A percentile compares a stretch with the other conserved stretches of the same genome.
phyloP scores from a whole-genome alignment of 1,284 basidiomycete species.

The Mycena sp. region DNA sequence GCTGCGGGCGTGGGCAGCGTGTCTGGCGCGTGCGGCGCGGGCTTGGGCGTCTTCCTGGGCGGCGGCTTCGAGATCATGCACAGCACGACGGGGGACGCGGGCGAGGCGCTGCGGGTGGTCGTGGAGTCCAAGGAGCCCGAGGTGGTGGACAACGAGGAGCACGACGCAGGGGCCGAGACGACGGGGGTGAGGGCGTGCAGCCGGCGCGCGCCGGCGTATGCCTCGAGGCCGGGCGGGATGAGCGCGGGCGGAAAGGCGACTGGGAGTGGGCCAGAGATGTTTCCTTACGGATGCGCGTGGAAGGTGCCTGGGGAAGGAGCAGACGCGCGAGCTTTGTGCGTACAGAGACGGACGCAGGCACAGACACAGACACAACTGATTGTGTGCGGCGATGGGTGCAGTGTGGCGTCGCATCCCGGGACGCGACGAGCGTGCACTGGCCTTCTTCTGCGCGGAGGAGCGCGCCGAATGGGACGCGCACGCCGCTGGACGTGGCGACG shows the following conservation, averaged over 20 bases:
- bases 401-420: too few species aligned
- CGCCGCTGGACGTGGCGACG: slow-evolving; percentile 17
- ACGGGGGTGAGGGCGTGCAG: too few species aligned
- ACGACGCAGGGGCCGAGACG: not conserved
- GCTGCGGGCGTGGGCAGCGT: not conserved
- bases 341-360: too few species aligned
- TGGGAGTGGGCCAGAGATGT: slow-evolving; percentile 15
- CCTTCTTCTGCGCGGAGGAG: not conserved
- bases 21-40: slow-evolving; percentile 9
- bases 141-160: too few species aligned
- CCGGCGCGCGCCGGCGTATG: not conserved
- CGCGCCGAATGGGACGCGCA: slow-evolving; percentile 19
- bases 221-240: not conserved
- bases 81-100: not conserved
- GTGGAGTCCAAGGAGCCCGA: too few species aligned
- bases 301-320: not conserved
- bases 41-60: not conserved
- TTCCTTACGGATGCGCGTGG: slow-evolving; percentile 10
- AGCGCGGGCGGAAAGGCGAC: not conserved
- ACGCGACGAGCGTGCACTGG: slow-evolving; percentile 70
- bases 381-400: too few species aligned
- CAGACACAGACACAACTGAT: too few species aligned
- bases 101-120: too few species aligned
- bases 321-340: slow-evolving; percentile 12
- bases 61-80: not conserved